A percentile compares a stretch with the other conserved stretches of the same genome.
Evolutionary conservation across 805 yeast species (phyloP).

Genomic region (Yamadazyma endophytica): DNA sequence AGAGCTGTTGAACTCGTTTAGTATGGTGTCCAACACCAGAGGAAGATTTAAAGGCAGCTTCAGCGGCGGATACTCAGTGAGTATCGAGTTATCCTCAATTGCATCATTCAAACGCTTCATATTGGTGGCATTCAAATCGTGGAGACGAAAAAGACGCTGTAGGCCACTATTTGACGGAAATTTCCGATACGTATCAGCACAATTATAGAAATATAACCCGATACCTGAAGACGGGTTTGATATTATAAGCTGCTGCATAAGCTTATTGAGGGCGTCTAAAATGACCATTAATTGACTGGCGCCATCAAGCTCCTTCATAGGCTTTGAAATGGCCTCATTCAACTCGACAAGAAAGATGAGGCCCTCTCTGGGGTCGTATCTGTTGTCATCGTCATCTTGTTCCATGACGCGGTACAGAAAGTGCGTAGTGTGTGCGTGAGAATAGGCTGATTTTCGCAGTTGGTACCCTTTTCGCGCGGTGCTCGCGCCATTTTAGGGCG

Average conservation of each 20-base stretch:
- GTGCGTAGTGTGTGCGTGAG: too few species aligned
- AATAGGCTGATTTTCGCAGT: too few species aligned
- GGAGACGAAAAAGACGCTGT: constrained; percentile 46
- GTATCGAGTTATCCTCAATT: constrained; percentile 46
- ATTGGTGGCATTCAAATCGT: constrained; percentile 50
- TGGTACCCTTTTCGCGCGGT: too few species aligned
- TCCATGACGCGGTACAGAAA: constrained; percentile 5
- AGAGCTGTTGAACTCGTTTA: constrained; percentile 49
- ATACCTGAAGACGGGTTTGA: constrained; percentile 66
- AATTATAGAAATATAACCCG: constrained; percentile 65
- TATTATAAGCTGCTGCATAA: constrained; percentile 63
- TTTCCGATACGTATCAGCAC: constrained; percentile 28
- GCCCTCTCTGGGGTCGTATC: constrained; percentile 56
- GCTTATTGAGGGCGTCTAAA: constrained; percentile 52
- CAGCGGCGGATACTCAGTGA: too few species aligned
- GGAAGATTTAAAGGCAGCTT: constrained; percentile 22
- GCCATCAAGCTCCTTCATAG: constrained; percentile 32
- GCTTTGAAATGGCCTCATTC: constrained; percentile 40
- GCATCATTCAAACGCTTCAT: constrained; percentile 55
- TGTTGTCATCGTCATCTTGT: constrained; percentile 21
- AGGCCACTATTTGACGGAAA: constrained; percentile 39
- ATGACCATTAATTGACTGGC: constrained; percentile 48
- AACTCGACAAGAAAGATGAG: constrained; percentile 61
- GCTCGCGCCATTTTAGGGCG: too few species aligned
- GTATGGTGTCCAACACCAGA: constrained; percentile 44